Conservation (phyloP, 2,329 filamentous ascomycete species). For the Chrysoporthe deuterocubensis region DNA sequence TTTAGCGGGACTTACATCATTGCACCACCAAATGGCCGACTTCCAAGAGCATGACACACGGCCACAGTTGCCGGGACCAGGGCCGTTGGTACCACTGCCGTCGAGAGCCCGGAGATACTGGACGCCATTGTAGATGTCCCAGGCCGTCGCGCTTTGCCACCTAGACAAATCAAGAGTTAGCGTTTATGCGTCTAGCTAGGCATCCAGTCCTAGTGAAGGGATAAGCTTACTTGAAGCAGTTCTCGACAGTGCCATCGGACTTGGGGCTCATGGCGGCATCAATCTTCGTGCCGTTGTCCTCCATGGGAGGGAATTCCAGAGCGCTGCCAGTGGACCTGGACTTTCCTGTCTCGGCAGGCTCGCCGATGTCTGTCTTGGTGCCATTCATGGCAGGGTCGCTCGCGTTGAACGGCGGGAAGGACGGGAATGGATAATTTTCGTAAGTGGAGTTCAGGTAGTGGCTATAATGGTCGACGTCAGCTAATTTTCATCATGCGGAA, state of each 20-base stretch:
- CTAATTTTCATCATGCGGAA: background rate
- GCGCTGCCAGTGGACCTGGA: too few species aligned
- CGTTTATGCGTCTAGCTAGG: background rate
- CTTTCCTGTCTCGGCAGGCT: background rate
- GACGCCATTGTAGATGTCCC: background rate
- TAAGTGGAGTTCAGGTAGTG: background rate
- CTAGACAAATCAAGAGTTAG: background rate
- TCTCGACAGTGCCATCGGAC: background rate
- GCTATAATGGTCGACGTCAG: background rate
- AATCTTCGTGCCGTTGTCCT: too few species aligned
- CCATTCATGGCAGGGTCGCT: background rate
- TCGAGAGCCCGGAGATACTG: background rate
- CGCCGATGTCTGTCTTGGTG: background rate
- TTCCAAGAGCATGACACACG: conserved; percentile 16
- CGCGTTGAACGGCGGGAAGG: background rate
- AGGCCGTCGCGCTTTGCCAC: background rate
- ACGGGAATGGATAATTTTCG: background rate
- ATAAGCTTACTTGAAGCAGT: background rate
- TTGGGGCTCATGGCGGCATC: background rate
- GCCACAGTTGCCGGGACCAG: conserved; percentile 13
- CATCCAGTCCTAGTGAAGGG: background rate
- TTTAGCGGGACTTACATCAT: background rate
- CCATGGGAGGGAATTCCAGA: background rate
- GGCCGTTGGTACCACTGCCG: conserved; percentile 4
- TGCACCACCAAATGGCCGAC: conserved; percentile 18